Evolutionary conservation across 192 early-diverging fungal species (phyloP), one percentile per base, ranked within the genome.

Genomic region (Podila horticola): DNA sequence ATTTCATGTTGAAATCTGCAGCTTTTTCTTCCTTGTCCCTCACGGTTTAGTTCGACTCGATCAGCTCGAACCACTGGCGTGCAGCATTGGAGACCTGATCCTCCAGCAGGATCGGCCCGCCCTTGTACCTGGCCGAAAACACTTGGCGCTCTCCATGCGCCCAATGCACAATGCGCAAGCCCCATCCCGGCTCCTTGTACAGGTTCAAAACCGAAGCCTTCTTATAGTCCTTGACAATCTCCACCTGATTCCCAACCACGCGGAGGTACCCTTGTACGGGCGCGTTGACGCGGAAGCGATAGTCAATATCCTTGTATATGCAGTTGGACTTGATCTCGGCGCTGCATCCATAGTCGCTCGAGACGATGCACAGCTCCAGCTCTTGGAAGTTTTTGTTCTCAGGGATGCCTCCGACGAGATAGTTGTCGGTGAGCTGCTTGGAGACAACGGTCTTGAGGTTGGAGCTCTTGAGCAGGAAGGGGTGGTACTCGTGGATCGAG

Each of bases 161-260:
- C 22, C 48, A 11, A 7, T 70, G 36, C 0, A 45, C 58, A 24
- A 70, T 48, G 34, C 68, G 58, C 58, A 70, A 59, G 2, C 59
- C 68, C 68, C 68, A 62, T 15, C 68, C 68, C 2, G 3, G 28
- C 58, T 70, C 68, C 34, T 58, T 68, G 67, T 31, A 60, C 17
- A 60, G 29, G 58, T 6, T 60, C 29, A 60, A 5, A 15, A 4
- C 7, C 17, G 58, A 26, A 28, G 58, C 58, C 0, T 31, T 3
- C 4, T 11, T 17, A 30, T 30, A 60, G 29, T n/a, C 5, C 4
- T 24, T 10, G 11, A 60, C 58, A 60, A 60, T 30, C 26, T 60
- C 29, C 0, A 60, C 29, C 12, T 26, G 58, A 15, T 60, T 24
- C 24, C 26, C 22, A 60, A 28, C 5, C 3, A 30, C 29, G 13